Base-by-base conservation (phyloP, 352 stramenopile genomes). In the Phytophthora cryptogea region DNA sequence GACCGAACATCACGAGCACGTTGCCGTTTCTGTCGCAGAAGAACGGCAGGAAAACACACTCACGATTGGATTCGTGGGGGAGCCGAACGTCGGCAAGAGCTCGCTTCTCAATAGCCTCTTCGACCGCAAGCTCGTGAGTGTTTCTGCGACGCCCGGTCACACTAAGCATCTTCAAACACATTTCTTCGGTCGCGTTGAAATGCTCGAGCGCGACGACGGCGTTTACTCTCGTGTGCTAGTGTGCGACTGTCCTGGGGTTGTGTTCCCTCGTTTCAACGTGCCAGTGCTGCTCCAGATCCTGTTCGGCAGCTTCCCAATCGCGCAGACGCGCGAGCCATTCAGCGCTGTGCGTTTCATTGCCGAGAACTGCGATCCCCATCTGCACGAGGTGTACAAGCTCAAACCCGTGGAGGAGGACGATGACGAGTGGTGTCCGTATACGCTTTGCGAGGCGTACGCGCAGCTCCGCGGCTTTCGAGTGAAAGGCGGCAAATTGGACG, bases 71-170 rank as follows among this genome's bases (percentile, higher is more conserved):
- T 90, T 99, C 37, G 92, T 99, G 37, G 97, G 97, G n/a, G 99
- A 99, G 72, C 97, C 97, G 5, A 99, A 99, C 54, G 85, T 94
- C 28, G 85, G 85, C 46, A 99, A 99, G 72, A 96, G 77, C 57
- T 97, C 90, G 23, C 66, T 99, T 20, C 97, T 99, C 69, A 98
- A 98, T 61, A 83, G 66, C 35, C 68, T 95, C 30, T 89, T 92
- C 39, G 78, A 67, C 5, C 76, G 79, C 52, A 95, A 92, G 52
- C 75, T 93, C 31, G 83, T 92, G 35, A 90, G 82, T 43, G 84
- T 92, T 8, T 92, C 86, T 14, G 71, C 83, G 23, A 93, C 84
- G 0, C 83, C 86, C 0, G 86, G 86, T 0, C 83, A 90, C 55
- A 95, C 86, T 0, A 95, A 95, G 63, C 83, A 93, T 59, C 55